Evolutionary conservation across 306 rosid genomes (phyloP).

Genomic region (Cicer yamashitae): DNA sequence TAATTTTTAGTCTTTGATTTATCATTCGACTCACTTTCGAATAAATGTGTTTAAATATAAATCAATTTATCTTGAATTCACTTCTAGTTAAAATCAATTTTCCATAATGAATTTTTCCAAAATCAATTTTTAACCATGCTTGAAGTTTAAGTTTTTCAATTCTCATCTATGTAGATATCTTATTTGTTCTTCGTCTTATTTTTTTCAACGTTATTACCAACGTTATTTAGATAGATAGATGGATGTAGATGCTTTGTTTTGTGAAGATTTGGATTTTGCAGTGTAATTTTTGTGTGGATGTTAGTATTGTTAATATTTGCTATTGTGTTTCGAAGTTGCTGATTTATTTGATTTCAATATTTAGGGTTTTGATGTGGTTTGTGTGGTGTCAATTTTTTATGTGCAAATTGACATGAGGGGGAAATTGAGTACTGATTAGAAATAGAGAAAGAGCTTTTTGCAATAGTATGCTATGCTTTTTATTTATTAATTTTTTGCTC

Average conservation of each 20-base stretch:
- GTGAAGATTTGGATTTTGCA: neutral
- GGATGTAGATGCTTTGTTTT: constrained; percentile 11
- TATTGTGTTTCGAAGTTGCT: neutral
- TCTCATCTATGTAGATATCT: too few relatives aligned
- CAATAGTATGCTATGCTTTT: neutral
- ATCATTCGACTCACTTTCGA: too few relatives aligned
- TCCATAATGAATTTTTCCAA: too few relatives aligned
- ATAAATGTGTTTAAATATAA: too few relatives aligned
- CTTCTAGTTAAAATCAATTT: too few relatives aligned
- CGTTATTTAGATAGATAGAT: neutral
- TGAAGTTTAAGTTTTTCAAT: too few relatives aligned
- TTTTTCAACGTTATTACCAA: too few relatives aligned
- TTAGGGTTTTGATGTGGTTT: neutral
- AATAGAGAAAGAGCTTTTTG: neutral
- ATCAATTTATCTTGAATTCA: too few relatives aligned
- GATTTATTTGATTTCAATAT: constrained; percentile 30
- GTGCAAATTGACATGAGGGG: constrained; percentile 36
- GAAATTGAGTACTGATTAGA: neutral
- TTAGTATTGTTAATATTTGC: neutral
- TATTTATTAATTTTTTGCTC: neutral
- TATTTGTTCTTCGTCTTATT: too few relatives aligned
- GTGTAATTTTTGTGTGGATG: neutral
- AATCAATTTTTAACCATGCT: too few relatives aligned
- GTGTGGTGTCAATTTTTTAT: constrained; percentile 23
- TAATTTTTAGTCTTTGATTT: too few relatives aligned